A percentile compares a stretch with the other conserved stretches of the same genome.
phyloP scores from a whole-genome alignment of 176 grass and related monocot species.

The Triticum turgidum region DNA sequence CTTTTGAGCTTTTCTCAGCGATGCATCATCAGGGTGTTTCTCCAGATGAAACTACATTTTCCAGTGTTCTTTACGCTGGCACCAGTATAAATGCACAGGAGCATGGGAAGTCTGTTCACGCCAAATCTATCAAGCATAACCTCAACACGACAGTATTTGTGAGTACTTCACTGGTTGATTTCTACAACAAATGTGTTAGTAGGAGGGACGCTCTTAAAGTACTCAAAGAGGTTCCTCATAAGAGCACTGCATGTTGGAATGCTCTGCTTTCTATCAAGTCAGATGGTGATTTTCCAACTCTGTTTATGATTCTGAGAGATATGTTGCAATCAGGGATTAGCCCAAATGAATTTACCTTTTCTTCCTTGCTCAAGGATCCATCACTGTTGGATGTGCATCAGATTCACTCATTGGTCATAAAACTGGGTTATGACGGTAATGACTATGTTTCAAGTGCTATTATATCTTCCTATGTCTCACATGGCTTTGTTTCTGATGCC shows the following conservation, averaged over 20 bases:
- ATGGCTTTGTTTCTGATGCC: constrained; percentile 46
- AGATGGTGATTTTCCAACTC: constrained; percentile 25
- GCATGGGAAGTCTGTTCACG: constrained; percentile 58
- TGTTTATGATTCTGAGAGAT: constrained; percentile 41
- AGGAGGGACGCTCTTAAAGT: constrained; percentile 40
- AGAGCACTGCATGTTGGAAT: constrained; percentile 61
- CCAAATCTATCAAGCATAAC: constrained; percentile 61
- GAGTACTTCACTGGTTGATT: constrained; percentile 50
- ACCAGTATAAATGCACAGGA: constrained; percentile 25
- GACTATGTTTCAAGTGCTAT: constrained; percentile 62
- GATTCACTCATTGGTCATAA: constrained; percentile 70
- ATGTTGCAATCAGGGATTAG: constrained; percentile 53
- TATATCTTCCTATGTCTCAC: constrained; percentile 64
- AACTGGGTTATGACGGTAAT: constrained; percentile 54
- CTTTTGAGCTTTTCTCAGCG: constrained; percentile 54
- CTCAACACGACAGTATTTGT: constrained; percentile 46
- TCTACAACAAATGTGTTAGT: constrained; percentile 45
- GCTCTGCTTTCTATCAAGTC: constrained; percentile 43
- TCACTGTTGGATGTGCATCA: constrained; percentile 44
- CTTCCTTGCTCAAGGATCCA: constrained; percentile 55
- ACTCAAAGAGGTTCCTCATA: constrained; percentile 40
- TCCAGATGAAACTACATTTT: constrained; percentile 49
- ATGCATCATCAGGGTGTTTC: constrained; percentile 45
- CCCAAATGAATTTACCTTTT: constrained; percentile 63
- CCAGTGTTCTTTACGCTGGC: constrained; percentile 45